These are phyloP conservation scores for Penicillium concentricum DNA, from an alignment of 2,329 filamentous ascomycete species.

Conservation along the genomic window DNA sequence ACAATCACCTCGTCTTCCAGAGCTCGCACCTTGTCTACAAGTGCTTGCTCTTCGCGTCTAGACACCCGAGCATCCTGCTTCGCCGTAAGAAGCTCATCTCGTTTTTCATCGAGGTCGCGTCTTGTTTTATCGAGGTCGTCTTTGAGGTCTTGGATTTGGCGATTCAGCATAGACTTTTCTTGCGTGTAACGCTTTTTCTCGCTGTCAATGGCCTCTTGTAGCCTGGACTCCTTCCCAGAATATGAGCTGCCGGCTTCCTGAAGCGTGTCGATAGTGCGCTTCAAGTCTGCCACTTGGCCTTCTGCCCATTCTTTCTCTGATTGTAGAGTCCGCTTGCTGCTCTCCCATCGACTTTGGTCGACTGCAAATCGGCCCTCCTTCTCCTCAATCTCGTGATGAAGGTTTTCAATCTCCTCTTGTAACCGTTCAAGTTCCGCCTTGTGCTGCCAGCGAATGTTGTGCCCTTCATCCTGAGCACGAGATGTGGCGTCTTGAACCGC, in stretches of 20 bases:
- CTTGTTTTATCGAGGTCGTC: conserved; percentile 68
- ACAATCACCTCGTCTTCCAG: conserved; percentile 77
- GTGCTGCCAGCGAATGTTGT: conserved; percentile 57
- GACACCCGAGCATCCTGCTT: conserved; percentile 70
- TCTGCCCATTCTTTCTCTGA: conserved; percentile 66
- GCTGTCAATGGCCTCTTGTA: conserved; percentile 67
- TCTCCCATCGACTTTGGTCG: conserved; percentile 71
- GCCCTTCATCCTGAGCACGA: conserved; percentile 60
- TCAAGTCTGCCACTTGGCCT: conserved; percentile 65
- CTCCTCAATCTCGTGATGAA: conserved; percentile 65
- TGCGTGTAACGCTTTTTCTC: conserved; percentile 70
- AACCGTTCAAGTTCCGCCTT: conserved; percentile 56
- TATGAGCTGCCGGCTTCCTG: conserved; percentile 67
- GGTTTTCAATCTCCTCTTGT: conserved; percentile 57
- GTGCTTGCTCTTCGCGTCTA: conserved; percentile 60
- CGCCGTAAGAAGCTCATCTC: conserved; percentile 63
- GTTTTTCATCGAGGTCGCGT: conserved; percentile 62
- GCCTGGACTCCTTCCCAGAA: conserved; percentile 64
- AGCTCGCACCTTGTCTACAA: conserved; percentile 64
- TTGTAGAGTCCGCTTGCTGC: conserved; percentile 63
- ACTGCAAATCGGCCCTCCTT: conserved; percentile 70
- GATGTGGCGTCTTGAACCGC: conserved; percentile 56
- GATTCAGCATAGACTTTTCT: conserved; percentile 67
- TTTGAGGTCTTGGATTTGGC: conserved; percentile 73
- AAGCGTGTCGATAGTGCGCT: conserved; percentile 68